phyloP scores from a whole-genome alignment of 495 filamentous ascomycete genomes.

The Bryoglossum gracile region DNA sequence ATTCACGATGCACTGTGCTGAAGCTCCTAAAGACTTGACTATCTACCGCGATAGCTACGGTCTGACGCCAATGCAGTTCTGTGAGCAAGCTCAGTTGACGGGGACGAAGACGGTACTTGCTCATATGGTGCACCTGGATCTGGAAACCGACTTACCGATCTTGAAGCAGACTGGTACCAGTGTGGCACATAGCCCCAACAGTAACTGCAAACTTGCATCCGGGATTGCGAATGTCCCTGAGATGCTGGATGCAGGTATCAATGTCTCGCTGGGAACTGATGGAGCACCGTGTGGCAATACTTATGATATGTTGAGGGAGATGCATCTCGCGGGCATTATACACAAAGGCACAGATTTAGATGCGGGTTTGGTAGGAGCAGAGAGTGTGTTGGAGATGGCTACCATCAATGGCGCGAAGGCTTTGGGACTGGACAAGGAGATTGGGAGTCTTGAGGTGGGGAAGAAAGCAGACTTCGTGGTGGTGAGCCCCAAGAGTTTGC shows the following conservation, averaged over 20 bases:
- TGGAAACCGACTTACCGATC: conserved; percentile 12
- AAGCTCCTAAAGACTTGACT: conserved; percentile 19
- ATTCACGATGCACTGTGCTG: conserved; percentile 22
- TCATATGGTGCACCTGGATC: conserved; percentile 22
- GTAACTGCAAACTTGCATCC: conserved; percentile 20
- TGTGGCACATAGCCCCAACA: conserved; percentile 21
- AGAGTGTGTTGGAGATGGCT: conserved; percentile 19
- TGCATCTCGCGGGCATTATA: conserved; percentile 20
- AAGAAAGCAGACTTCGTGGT: conserved; percentile 50
- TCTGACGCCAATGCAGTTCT: conserved; percentile 21
- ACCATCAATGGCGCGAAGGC: conserved; percentile 36
- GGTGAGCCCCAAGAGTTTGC: conserved; percentile 14
- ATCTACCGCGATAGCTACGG: conserved; percentile 19
- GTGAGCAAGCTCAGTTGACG: conserved; percentile 14
- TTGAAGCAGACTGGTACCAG: conserved; percentile 12
- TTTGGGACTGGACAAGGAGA: conserved; percentile 36
- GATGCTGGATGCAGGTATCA: conserved; percentile 15
- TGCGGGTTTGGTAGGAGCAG: conserved; percentile 9
- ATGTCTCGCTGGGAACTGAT: conserved; percentile 17
- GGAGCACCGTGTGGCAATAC: conserved; percentile 23
- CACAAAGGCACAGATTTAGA: conserved; percentile 18
- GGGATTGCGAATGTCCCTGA: conserved; percentile 17
- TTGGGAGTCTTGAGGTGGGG: conserved; percentile 45
- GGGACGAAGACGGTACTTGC: conserved; percentile 18
- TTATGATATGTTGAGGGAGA: conserved; percentile 23